Evolutionary conservation across 2,329 filamentous ascomycete species (phyloP), one percentile per base, ranked within the genome.

Genomic region (Byssothecium circinans): DNA sequence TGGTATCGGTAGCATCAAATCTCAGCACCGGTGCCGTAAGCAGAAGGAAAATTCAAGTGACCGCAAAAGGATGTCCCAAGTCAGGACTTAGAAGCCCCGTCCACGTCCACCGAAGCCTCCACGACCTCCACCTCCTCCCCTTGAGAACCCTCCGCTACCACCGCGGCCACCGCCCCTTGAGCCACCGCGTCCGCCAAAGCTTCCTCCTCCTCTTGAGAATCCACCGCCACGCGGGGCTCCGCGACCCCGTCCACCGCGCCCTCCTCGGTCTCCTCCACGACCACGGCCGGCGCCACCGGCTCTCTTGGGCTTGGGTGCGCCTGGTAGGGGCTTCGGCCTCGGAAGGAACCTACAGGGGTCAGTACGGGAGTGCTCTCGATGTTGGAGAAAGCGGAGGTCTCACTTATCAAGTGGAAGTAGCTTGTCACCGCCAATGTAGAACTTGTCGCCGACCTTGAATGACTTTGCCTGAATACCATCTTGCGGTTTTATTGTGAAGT

Each of bases 361-460:
- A 68, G 61, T 45, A 46, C 43, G 43, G 35, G 15, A 39, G 30
- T 40, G 15, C 37, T 36, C 14, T 27, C n/a, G 23, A 34, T 46
- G 38, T 38, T 12, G 12, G 6, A 22, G 12, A 5, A 34, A 15
- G 23, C 34, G 5, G 36, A n/a, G 23, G 22, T 40, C 58, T 42
- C 73, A 83, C 81, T 88, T 91, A 75, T 99, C 94, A 63, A 97
- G 78, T 36, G 94, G 92, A 53, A 99, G 80, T 43, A 96, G 84
- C 81, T 96, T 99, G 78, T 97, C 94, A 67, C 86, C 83, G 62
- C 87, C 89, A 68, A 97, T 96, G 80, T 86, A 99, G 77, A 99
- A 95, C 78, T 95, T 96, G 81, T 97, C 94, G 70, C 94, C 94
- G 54, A 86, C 77, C 80, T 96, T 95, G 85, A 97, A 99, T 33